A percentile compares a stretch with the other conserved stretches of the same genome.
Conservation (phyloP, 2,329 filamentous ascomycete species). For the Hawksworthiomyces lignivorus region DNA sequence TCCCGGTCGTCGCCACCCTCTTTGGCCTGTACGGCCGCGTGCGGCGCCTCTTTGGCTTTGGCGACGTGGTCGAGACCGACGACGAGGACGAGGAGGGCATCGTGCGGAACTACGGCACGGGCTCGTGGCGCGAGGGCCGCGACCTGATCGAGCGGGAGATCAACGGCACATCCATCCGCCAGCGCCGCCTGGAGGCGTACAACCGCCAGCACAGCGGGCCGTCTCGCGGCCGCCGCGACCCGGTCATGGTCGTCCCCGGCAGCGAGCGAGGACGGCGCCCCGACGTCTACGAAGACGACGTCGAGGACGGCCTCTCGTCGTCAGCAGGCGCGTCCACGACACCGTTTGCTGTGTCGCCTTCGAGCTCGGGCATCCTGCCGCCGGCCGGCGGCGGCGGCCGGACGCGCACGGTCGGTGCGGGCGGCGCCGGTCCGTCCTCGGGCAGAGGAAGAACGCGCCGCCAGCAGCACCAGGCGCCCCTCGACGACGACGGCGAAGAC, state of each 20-base stretch:
- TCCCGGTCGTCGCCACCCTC: conserved; percentile 76
- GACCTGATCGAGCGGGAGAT: conserved; percentile 84
- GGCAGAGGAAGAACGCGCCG: too few relatives aligned
- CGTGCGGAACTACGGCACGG: conserved; percentile 56
- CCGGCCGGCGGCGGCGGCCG: conserved; percentile 12
- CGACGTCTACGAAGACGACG: conserved; percentile 6
- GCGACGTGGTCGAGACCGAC: conserved; percentile 70
- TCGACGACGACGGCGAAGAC: conserved; percentile 53
- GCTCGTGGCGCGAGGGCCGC: conserved; percentile 85
- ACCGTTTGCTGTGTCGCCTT: conserved; percentile 35
- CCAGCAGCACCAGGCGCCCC: not conserved
- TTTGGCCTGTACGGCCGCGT: conserved; percentile 86
- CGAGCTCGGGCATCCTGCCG: conserved; percentile 14
- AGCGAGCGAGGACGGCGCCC: conserved; percentile 29
- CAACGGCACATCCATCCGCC: conserved; percentile 52
- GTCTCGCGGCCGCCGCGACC: conserved; percentile 19
- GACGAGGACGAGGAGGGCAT: conserved; percentile 56
- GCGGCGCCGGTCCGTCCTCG: conserved; percentile 9
- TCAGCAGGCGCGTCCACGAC: conserved; percentile 27
- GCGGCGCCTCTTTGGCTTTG: conserved; percentile 67
- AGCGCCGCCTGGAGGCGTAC: conserved; percentile 37
- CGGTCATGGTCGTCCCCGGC: conserved; percentile 21
- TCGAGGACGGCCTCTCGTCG: conserved; percentile 2
- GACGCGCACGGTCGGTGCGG: conserved; percentile 22
- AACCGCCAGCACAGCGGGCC: conserved; percentile 16